Base-by-base conservation (phyloP, 2,329 filamentous ascomycete species). In the Saccharata proteae region DNA sequence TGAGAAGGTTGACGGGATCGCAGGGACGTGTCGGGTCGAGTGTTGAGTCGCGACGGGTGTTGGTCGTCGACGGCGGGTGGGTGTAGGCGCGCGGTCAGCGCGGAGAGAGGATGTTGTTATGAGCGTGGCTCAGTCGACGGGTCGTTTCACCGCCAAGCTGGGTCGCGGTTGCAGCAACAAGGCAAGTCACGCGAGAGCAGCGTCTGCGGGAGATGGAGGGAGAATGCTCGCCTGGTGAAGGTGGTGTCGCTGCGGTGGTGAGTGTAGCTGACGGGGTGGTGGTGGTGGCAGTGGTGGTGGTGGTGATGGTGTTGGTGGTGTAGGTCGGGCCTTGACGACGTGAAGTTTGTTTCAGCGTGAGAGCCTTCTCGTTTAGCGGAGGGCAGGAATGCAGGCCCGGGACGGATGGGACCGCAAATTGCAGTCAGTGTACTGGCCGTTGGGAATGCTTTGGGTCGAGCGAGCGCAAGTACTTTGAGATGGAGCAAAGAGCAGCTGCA, bases 121-220 rank as follows among this genome's bases (percentile, higher is more conserved):
- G 27, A 28, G 13, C 28, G 33, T 30, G 28, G 33, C 33, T 35
- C 33, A 28, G 28, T 35, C 33, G 33, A 35, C 33, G 33, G 26
- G 28, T 35, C 27, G 33, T 30, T 53, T 57, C 53, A 57, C 52
- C 51, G 53, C 52, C 49, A 49, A 45, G 43, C 40, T 40, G 30
- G 41, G 43, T 27, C 40, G 35, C 25, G 38, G 38, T 25, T 29
- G 34, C 34, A 36, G 34, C 34, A 35, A 25, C 34, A 15, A 26
- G n/a, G 29, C 18, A 22, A 21, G 34, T 36, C 24, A 26, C 29
- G 28, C 34, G 26, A 16, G 29, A 25, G 35, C 18, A 19, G 11
- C 21, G 25, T 16, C 18, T 19, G 20, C 35, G 28, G 20, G 26
- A 34, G 16, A 21, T n/a, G 19, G 22, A n/a, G n/a, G n/a, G n/a